Percentiles rank a stretch among this genome's conserved stretches.
phyloP scores from a whole-genome alignment of 805 yeast species.

The Nakazawaea ernobii region DNA sequence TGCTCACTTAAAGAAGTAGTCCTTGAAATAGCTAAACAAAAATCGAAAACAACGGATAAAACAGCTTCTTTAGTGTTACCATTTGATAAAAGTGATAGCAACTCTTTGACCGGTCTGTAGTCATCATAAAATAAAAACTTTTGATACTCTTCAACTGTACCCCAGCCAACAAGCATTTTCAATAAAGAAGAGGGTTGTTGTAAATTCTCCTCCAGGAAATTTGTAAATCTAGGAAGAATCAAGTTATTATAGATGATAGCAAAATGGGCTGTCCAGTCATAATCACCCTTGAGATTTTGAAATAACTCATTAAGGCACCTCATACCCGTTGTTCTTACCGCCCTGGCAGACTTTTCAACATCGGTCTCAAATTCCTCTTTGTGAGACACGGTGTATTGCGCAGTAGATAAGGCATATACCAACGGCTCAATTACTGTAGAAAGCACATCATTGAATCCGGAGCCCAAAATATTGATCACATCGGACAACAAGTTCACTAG shows the following conservation, averaged over 20 bases:
- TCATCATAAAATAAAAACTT: constrained; percentile 53
- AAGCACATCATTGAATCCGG: constrained; percentile 43
- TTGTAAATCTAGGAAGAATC: constrained; percentile 56
- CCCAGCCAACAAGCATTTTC: constrained; percentile 58
- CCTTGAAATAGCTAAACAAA: constrained; percentile 41
- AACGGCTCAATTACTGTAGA: constrained; percentile 51
- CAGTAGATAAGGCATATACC: constrained; percentile 44
- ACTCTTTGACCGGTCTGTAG: constrained; percentile 45
- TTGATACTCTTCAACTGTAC: constrained; percentile 38
- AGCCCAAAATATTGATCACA: constrained; percentile 53
- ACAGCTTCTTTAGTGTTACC: constrained; percentile 65
- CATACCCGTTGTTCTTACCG: constrained; percentile 62
- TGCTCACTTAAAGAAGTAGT: constrained; percentile 36
- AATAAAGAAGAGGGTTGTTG: constrained; percentile 80
- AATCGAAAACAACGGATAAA: constrained; percentile 45
- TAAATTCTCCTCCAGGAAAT: constrained; percentile 70
- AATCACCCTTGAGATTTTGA: constrained; percentile 39
- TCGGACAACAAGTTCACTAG: constrained; percentile 58
- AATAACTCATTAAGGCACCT: constrained; percentile 58
- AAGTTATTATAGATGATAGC: constrained; percentile 45
- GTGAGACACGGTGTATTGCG: constrained; percentile 38
- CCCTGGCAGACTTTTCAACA: constrained; percentile 43
- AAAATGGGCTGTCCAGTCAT: constrained; percentile 53
- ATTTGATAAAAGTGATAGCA: constrained; percentile 49
- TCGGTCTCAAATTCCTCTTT: constrained; percentile 19